A percentile compares a stretch with the other conserved stretches of the same genome.
phyloP scores from a whole-genome alignment of 73 alveolate genomes.

The Paramecium biaurelia region DNA sequence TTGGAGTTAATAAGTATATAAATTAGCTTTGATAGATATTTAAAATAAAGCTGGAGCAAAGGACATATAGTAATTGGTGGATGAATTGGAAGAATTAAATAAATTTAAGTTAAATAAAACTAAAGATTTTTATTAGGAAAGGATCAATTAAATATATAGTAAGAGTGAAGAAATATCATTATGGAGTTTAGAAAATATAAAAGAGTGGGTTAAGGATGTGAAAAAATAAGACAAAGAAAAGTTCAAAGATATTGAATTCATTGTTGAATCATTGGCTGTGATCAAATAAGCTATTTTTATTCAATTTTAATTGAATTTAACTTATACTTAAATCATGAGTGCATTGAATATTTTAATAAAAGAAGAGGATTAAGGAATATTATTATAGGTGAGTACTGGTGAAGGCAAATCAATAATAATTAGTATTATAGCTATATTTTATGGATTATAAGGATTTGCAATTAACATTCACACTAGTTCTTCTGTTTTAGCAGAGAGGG shows the following conservation, averaged over 20 bases:
- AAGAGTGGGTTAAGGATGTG: not conserved
- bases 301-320: not conserved
- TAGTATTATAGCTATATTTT: slow-evolving; percentile 70
- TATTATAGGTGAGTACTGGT: slow-evolving; percentile 77
- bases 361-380: slow-evolving; percentile 62
- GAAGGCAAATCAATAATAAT: slow-evolving; percentile 84
- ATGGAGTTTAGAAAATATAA: not conserved
- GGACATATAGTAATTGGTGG: not conserved
- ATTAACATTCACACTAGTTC: slow-evolving; percentile 84
- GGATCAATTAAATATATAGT: not conserved
- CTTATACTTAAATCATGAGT: not conserved
- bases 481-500: slow-evolving; percentile 77
- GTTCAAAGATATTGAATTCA: not conserved
- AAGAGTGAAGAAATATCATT: not conserved
- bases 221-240: not conserved
- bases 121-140: too few relatives aligned
- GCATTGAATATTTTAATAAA: not conserved
- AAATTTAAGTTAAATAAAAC: too few relatives aligned
- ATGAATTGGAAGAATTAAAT: not conserved
- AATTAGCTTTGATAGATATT: not conserved
- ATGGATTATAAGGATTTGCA: slow-evolving; percentile 66
- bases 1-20: not conserved
- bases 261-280: not conserved
- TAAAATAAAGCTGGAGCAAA: not conserved
- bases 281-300: not conserved